Base-by-base conservation (phyloP, 2,329 filamentous ascomycete genomes). In the Phyllosticta citriasiana region DNA sequence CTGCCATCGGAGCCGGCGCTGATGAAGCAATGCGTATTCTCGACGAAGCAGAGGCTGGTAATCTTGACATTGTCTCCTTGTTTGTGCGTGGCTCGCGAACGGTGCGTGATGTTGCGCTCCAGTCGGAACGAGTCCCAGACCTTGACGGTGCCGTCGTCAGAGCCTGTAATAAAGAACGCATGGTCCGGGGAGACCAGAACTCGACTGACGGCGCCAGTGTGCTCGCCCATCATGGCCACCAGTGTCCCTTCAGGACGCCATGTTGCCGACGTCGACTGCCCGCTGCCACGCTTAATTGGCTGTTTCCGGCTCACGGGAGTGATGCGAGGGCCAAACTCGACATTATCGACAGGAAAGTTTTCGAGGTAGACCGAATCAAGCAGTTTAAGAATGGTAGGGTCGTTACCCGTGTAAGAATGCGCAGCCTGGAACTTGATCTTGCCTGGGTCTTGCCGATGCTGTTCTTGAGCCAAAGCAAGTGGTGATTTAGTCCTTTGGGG, bases 121-220 rank as follows among this genome's bases (percentile, higher is more conserved):
- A 99, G 80, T 25, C 94, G 84, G 26, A 86, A 86, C 26, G 91
- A 88, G 74, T 99, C 94, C 94, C 94, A 99, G 4, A 99, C 82
- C 70, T 90, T 96, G 61, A 97, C 89, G 6, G 84, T 85, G 2
- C 94, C 90, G 73, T 99, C 94, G 68, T 96, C 90, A 9, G 92
- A 93, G 6, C 87, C 93, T 0, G 94, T 97, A 61, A 97, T 82
- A 73, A 99, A 99, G 76, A 99, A 99, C 4, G 87, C 78, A 71
- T 99, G 93, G 70, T 99, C 94, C 0, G 93, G 91, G 1, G 94
- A 87, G 7, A 91, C 84, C 2, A 88, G 80, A 10, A 97, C 84
- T 9, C 92, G 85, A 69, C 88, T 96, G 65, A 97, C 84, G 7
- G 89, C 84, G 0, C 85, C 90, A 27, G 81, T 86, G 70, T 99